Evolutionary conservation across 495 filamentous ascomycete genomes (phyloP).

Genomic region (Penicillium riverlandense): DNA sequence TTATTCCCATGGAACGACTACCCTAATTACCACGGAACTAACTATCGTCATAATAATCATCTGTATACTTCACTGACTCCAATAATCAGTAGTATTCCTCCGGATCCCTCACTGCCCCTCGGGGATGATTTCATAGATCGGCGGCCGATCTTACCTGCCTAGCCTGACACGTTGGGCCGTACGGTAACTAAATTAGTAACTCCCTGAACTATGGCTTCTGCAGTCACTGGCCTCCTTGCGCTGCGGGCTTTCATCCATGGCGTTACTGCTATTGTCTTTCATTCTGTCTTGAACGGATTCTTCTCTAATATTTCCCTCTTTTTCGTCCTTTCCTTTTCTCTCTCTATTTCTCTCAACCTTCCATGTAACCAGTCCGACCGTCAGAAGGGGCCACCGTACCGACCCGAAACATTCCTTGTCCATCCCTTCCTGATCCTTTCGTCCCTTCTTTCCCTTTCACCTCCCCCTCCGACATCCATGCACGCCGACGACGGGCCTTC

Average conservation of each 20-base stretch:
- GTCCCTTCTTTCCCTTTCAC: slow-evolving; percentile 7
- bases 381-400: slow-evolving; percentile 5
- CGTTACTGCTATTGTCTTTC: slow-evolving; percentile 7
- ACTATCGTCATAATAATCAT: too few relatives aligned
- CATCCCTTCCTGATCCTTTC: slow-evolving; percentile 19
- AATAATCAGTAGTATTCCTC: too few relatives aligned
- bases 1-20: too few relatives aligned
- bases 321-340: not conserved
- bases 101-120: too few relatives aligned
- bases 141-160: too few relatives aligned
- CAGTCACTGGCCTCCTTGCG: too few relatives aligned
- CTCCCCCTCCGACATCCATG: slow-evolving; percentile 28
- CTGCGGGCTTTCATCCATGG: slow-evolving; percentile 8
- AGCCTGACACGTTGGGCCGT: too few relatives aligned
- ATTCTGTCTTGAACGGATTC: slow-evolving; percentile 9
- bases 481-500: slow-evolving; percentile 31
- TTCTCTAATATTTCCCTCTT: slow-evolving; percentile 17
- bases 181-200: too few relatives aligned
- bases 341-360: not conserved
- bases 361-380: not conserved
- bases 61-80: too few relatives aligned
- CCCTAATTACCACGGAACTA: too few relatives aligned
- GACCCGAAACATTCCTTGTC: slow-evolving; percentile 23
- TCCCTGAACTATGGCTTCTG: too few relatives aligned
- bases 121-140: too few relatives aligned